Base-by-base conservation (phyloP, 1,284 basidiomycete species). In the Austroboletus novae-zelandiae region DNA sequence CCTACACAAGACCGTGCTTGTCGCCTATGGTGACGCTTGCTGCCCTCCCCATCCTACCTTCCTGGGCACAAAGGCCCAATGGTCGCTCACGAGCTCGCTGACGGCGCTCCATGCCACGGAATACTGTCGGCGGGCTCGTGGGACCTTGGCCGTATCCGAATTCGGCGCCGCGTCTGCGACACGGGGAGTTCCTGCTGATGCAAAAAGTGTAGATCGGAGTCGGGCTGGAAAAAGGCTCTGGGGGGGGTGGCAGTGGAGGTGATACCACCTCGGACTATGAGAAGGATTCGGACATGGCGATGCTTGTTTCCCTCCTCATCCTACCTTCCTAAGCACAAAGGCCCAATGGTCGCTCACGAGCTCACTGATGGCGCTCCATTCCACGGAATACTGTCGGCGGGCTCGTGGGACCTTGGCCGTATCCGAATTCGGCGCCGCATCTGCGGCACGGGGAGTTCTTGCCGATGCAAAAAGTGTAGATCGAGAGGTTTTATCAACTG, bases 131-230 rank as follows among this genome's bases (percentile, higher is more conserved):
- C n/a, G n/a, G n/a, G n/a, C n/a, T n/a, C n/a, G n/a, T n/a, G n/a
- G n/a, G n/a, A 14, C 64, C 61, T 42, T 31, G 55, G 46, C 48
- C 55, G 54, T 68, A 69, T 54, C 61, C 57, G 41, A 66, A 65
- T 30, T 48, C 48, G 39, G 48, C 52, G 46, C 36, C 18, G 40
- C 65, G 70, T 54, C 54, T 65, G 43, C 64, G 51, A 50, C 64
- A 66, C 50, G 65, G 60, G 14, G 66, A n/a, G 52, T 15, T 40
- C 35, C 5, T 44, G 52, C n/a, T n/a, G n/a, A n/a, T n/a, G n/a
- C n/a, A n/a, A n/a, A n/a, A 8, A 9, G 56, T 5, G 52, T 25
- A 43, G 34, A 10, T 15, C 46, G 53, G n/a, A n/a, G n/a, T n/a
- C 15, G 50, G 25, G 42, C 36, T 34, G 37, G 15, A 44, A 29